phyloP scores from a whole-genome alignment of 768 basidiomycete species.

The Mycena olivaceomarginata region DNA sequence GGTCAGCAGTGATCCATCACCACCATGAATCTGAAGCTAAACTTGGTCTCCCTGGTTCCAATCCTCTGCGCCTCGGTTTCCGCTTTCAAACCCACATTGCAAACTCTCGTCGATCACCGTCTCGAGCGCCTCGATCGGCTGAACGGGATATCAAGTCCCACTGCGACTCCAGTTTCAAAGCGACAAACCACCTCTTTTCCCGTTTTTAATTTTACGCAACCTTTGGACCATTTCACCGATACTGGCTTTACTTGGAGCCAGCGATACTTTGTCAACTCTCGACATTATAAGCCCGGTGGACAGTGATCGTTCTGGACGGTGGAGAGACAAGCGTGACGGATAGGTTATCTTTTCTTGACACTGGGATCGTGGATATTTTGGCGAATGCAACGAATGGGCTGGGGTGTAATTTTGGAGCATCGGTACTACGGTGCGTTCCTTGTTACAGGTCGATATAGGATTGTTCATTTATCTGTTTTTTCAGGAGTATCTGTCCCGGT shows the following conservation, averaged over 20 bases:
- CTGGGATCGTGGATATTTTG: constrained; percentile 91
- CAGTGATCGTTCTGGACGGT: constrained; percentile 93
- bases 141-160: constrained; percentile 22
- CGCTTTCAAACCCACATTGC: constrained; percentile 32
- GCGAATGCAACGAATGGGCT: constrained; percentile 91
- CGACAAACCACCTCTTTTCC: constrained; percentile 39
- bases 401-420: constrained; percentile 92
- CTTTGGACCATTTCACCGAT: constrained; percentile 86
- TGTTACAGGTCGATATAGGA: constrained; percentile 39
- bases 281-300: constrained; percentile 85
- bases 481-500: constrained; percentile 86
- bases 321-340: constrained; percentile 93
- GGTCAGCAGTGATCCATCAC: constrained; percentile 26
- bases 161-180: constrained; percentile 22
- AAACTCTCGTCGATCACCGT: constrained; percentile 36
- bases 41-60: constrained; percentile 26
- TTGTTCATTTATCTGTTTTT: constrained; percentile 26
- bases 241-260: constrained; percentile 83
- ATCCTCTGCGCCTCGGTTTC: constrained; percentile 34
- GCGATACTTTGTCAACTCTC: constrained; percentile 93
- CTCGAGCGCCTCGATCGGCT: constrained; percentile 36
- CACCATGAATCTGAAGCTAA: constrained; percentile 37
- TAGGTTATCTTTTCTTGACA: constrained; percentile 78
- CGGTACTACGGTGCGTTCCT: constrained; percentile 83
- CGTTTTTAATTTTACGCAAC: constrained; percentile 77